Evolutionary conservation across 2,329 filamentous ascomycete genomes (phyloP).

Genomic region (Fusarium sp.): DNA sequence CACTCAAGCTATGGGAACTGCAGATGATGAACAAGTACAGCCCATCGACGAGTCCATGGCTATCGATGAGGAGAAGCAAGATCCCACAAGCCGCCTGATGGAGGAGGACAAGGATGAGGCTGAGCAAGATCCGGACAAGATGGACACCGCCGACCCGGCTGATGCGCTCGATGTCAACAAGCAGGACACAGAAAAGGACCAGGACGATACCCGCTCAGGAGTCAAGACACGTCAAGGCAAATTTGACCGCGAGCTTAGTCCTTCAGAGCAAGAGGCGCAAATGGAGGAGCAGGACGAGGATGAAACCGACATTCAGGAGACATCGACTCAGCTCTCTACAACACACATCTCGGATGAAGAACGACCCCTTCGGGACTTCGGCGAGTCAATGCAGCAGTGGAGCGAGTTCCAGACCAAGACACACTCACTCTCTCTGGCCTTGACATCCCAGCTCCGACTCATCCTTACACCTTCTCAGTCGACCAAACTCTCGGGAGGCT

Average conservation of each 20-base stretch:
- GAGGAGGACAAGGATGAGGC: constrained; percentile 67
- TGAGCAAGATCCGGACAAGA: constrained; percentile 60
- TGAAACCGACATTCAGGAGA: constrained; percentile 62
- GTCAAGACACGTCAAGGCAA: constrained; percentile 71
- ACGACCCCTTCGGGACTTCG: constrained; percentile 61
- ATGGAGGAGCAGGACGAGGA: constrained; percentile 63
- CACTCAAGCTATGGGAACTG: constrained; percentile 89
- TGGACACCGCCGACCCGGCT: constrained; percentile 55
- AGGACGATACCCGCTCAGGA: constrained; percentile 69
- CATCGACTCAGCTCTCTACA: constrained; percentile 74
- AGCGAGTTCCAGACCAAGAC: constrained; percentile 85
- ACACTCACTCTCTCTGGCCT: constrained; percentile 84
- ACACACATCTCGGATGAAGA: constrained; percentile 73
- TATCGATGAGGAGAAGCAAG: constrained; percentile 76
- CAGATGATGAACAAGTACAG: constrained; percentile 86
- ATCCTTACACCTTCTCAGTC: constrained; percentile 95
- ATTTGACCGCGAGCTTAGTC: constrained; percentile 64
- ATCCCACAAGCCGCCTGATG: constrained; percentile 61
- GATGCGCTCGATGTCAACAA: constrained; percentile 57
- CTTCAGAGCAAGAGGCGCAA: constrained; percentile 59
- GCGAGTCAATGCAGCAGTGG: constrained; percentile 80
- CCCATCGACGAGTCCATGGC: constrained; percentile 91
- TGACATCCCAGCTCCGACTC: constrained; percentile 94
- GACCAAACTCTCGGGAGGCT: constrained; percentile 95
- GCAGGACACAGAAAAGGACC: constrained; percentile 59